Evolutionary conservation across 1,139 yeast species (phyloP), one percentile per base, ranked within the genome.

Genomic region (Starmera stellimalicola): DNA sequence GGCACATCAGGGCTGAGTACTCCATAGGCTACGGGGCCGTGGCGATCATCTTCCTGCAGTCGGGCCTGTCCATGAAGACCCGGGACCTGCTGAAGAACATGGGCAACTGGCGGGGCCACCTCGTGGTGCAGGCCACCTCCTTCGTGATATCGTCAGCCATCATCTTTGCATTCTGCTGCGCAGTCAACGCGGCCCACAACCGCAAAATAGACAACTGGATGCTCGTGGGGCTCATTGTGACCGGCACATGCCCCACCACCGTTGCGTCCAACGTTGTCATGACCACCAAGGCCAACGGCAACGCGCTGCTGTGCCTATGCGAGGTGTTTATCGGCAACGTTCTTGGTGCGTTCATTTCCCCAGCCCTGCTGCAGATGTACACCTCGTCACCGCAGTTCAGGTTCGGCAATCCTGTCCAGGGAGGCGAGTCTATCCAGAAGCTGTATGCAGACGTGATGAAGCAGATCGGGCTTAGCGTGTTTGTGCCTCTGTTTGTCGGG

Each of bases 171-270:
- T 63, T 85, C 33, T 78, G 77, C 29, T 61, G 71, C 35, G 94
- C 82, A 1, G 76, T 85, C 27, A 65, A 68, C 43, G 63, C 65
- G 2, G 72, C 91, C 0, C 52, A 76, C 44, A 66, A 82, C 50
- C 43, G 51, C 5, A 59, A 61, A 5, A 82, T 85, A 25, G 79
- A 78, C 45, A 66, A 70, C 20, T 83, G 91, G 82, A 65, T 84
- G 43, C 61, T 85, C 29, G 82, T 73, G 37, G 95, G 96, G 1
- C 58, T 85, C 43, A 71, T 87, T 25, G 80, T 84, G 30, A 81
- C 94, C 3, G 83, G 83, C 31, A 72, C 91, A 5, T 83, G 94
- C 54, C 95, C 95, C 26, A 87, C 95, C 11, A 85, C 95, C 0
- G 94, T 85, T 15, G 76, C 91, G 0, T 85, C 88, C 5, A 85